Evolutionary conservation across 371 early-diverging fungal species (phyloP), one percentile per base, ranked within the genome.

Genomic region (Mucor lusitanicus): DNA sequence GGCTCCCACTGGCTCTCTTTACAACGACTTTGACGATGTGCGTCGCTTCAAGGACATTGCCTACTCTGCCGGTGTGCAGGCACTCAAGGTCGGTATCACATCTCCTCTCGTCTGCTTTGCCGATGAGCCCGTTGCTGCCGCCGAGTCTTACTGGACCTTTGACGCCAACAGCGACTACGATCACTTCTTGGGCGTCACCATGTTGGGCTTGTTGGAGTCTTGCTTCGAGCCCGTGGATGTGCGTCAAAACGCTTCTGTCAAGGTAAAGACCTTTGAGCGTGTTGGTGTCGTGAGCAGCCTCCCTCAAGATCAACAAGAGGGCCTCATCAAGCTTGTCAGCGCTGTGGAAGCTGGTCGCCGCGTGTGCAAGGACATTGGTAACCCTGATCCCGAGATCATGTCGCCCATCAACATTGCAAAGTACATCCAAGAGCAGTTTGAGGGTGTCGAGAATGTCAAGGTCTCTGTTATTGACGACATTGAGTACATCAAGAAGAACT

Each of bases 321-420:
- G 25, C 3, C 66, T 83, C 0, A 58, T 85, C 44, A 59, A 73
- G n/a, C 77, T 77, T 40, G 89, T 89, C 9, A 61, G 73, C 15
- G 95, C 94, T 12, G 88, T 94, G 39, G 95, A 95, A 69, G 73
- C 71, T 19, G 95, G 95, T 39, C 89, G 91, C 46, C 87, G 92
- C 63, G 71, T 94, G 30, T 82, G 88, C 46, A 86, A 87, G 64
- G 89, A 95, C 75, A 88, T 94, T 65, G 93, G 94, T 68, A 88
- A 89, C 57, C 89, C 91, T 48, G 94, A 92, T 75, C 92, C 94
- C 19, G 95, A 95, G 75, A 90, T 93, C 44, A 93, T 94, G 94
- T 88, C 93, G 3, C 95, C 96, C 17, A 84, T 87, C 69, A 82
- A 81, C 32, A 87, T 91, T 68, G 89, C 92, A n/a, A 81, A 88